Percentiles rank a stretch among this genome's conserved stretches.
Conservation (phyloP, 176 grass and related monocot species). For the Neostapfia colusana region DNA sequence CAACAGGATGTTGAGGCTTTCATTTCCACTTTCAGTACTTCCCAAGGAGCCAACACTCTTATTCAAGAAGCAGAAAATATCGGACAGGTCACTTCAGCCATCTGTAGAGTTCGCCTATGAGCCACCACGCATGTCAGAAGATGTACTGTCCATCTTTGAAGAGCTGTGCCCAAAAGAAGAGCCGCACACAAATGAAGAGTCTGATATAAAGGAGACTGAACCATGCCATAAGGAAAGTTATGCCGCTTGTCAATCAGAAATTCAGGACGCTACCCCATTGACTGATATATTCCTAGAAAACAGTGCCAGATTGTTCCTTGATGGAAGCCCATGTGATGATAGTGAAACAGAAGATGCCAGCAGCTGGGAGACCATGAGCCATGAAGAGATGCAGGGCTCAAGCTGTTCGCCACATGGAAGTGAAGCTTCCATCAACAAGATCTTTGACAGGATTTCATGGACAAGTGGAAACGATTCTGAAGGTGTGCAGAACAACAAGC, state of each 20-base stretch:
- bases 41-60: constrained; percentile 37
- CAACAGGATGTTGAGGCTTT: constrained; percentile 51
- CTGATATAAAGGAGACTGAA: constrained; percentile 35
- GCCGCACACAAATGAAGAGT: constrained; percentile 5
- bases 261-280: constrained; percentile 40
- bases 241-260: constrained; percentile 43
- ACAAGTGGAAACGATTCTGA: constrained; percentile 41
- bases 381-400: constrained; percentile 61
- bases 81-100: constrained; percentile 22
- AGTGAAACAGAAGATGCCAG: constrained; percentile 58
- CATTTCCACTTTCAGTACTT: constrained; percentile 30
- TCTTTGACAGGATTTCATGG: constrained; percentile 47
- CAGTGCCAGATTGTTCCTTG: constrained; percentile 42
- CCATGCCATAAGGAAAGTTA: constrained; percentile 39
- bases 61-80: constrained; percentile 49
- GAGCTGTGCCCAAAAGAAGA: constrained; percentile 47
- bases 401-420: constrained; percentile 60
- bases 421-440: constrained; percentile 60
- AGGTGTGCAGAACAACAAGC: constrained; percentile 1
- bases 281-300: constrained; percentile 63
- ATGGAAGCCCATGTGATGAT: constrained; percentile 40
- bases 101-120: constrained; percentile 60
- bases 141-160: constrained; percentile 74
- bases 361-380: constrained; percentile 83
- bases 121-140: constrained; percentile 59